Evolutionary conservation across 345 rosid genomes (phyloP).

Genomic region (Eucalyptus erythrocorys): DNA sequence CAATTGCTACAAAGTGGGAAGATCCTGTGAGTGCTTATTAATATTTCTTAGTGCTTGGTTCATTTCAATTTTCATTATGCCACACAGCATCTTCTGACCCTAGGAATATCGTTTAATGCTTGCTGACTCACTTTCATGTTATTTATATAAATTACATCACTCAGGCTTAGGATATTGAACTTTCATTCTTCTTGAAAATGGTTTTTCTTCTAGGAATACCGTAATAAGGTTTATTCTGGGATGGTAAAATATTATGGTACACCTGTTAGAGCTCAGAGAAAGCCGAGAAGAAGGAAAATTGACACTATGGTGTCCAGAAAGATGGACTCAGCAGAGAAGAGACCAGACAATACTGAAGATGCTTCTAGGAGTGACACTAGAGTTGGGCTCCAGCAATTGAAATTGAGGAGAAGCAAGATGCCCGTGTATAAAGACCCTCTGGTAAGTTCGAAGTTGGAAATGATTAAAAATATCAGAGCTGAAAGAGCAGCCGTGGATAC

Average conservation of each 20-base stretch:
- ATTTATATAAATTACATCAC: background rate
- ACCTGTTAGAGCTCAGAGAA: constrained; percentile 43
- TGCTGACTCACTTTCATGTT: background rate
- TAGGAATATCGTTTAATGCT: background rate
- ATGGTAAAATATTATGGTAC: constrained; percentile 55
- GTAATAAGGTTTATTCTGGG: constrained; percentile 66
- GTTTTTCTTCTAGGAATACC: constrained; percentile 43
- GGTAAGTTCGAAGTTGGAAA: constrained; percentile 59
- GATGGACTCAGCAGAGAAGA: constrained; percentile 16
- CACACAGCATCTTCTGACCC: background rate
- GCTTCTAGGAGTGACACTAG: constrained; percentile 1
- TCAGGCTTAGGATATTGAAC: background rate
- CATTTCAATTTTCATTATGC: background rate
- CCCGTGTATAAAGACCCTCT: constrained; percentile 68
- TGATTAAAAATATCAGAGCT: constrained; percentile 80
- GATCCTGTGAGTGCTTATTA: constrained; percentile 64
- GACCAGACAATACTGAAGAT: background rate
- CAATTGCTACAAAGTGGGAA: constrained; percentile 93
- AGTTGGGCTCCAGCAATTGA: constrained; percentile 1
- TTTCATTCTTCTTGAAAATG: background rate
- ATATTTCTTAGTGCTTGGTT: background rate
- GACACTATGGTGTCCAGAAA: constrained; percentile 10
- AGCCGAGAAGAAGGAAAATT: constrained; percentile 38
- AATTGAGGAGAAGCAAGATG: constrained; percentile 4
- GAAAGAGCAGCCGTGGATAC: constrained; percentile 57